These are phyloP conservation scores for Lentinus polychrous DNA, from an alignment of 1,284 basidiomycete species.

Conservation along the genomic window DNA sequence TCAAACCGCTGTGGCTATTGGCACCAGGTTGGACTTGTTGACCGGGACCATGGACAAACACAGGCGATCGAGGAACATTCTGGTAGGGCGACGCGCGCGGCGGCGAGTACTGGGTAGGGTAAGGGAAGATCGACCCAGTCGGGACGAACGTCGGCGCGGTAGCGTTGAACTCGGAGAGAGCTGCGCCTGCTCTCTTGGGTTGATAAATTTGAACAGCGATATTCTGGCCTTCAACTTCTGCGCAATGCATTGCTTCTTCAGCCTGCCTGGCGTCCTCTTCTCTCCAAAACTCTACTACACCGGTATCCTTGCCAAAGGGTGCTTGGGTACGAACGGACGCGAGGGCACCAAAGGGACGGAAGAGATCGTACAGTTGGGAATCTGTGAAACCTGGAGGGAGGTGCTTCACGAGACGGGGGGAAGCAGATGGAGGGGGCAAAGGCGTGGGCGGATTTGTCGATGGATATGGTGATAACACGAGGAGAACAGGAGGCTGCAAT, in stretches of 20 bases:
- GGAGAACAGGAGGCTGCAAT: conserved; percentile 43
- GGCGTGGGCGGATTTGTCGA: conserved; percentile 63
- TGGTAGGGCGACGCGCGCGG: conserved; percentile 39
- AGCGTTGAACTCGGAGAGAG: conserved; percentile 57
- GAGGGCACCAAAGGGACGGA: conserved; percentile 67
- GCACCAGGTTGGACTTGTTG: conserved; percentile 86
- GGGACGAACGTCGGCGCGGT: conserved; percentile 72
- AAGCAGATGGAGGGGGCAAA: conserved; percentile 65
- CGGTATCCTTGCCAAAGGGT: conserved; percentile 64
- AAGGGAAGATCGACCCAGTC: conserved; percentile 48
- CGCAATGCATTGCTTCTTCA: conserved; percentile 75
- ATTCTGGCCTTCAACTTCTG: conserved; percentile 72
- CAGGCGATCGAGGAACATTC: conserved; percentile 25
- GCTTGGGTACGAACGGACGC: conserved; percentile 66
- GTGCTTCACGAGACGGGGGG: conserved; percentile 73
- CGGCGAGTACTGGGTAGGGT: conserved; percentile 60
- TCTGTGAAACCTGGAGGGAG: conserved; percentile 63
- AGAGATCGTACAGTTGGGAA: conserved; percentile 71
- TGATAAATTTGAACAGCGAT: conserved; percentile 76
- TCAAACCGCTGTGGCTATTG: conserved; percentile 74
- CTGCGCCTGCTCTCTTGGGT: conserved; percentile 46
- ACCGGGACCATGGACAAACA: conserved; percentile 80
- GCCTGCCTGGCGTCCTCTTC: conserved; percentile 78
- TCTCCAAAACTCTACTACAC: conserved; percentile 81
- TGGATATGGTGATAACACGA: conserved; percentile 71